A percentile compares a stretch with the other conserved stretches of the same genome.
These are phyloP conservation scores for Chamaecyparis obtusa DNA, from an alignment of 75 land plant genomes.

Conservation along the genomic window DNA sequence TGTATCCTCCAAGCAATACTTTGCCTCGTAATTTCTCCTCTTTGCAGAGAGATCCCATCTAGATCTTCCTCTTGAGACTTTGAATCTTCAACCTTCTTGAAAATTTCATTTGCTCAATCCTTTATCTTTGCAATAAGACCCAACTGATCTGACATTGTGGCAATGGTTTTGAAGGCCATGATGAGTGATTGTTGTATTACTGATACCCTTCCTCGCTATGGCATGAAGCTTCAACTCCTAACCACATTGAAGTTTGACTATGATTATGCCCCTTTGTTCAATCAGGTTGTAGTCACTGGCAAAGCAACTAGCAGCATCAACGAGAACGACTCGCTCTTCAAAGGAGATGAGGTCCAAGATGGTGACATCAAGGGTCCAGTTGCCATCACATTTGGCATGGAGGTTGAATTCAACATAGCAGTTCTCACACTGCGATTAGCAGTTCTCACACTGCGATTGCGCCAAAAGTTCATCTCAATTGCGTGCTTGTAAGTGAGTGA, in stretches of 20 bases:
- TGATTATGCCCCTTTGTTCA: slow-evolving; percentile 86
- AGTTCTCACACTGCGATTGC: too few species aligned
- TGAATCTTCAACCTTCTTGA: too few species aligned
- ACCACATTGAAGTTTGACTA: slow-evolving; percentile 91
- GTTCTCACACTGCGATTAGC: slow-evolving; percentile 85
- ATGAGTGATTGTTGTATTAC: too few species aligned
- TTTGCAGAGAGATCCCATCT: too few species aligned
- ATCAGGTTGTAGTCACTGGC: slow-evolving; percentile 26
- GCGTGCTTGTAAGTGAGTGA: slow-evolving; percentile 78
- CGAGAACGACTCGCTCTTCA: slow-evolving; percentile 59
- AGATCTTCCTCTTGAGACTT: too few species aligned
- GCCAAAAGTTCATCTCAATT: slow-evolving; percentile 83
- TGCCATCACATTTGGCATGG: slow-evolving; percentile 57
- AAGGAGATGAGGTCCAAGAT: slow-evolving; percentile 64
- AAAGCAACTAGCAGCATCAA: slow-evolving; percentile 38
- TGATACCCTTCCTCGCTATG: slow-evolving; percentile 96
- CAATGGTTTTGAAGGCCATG: too few species aligned
- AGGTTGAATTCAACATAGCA: slow-evolving; percentile 94
- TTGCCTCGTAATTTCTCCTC: too few species aligned
- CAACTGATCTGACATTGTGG: too few species aligned
- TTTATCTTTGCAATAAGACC: too few species aligned
- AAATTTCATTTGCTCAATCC: too few species aligned
- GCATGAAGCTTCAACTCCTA: slow-evolving; percentile 92
- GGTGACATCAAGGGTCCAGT: slow-evolving; percentile 80
- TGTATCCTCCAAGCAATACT: too few species aligned